Base-by-base conservation (phyloP, 2,329 filamentous ascomycete species). In the Helotiales sp. region DNA sequence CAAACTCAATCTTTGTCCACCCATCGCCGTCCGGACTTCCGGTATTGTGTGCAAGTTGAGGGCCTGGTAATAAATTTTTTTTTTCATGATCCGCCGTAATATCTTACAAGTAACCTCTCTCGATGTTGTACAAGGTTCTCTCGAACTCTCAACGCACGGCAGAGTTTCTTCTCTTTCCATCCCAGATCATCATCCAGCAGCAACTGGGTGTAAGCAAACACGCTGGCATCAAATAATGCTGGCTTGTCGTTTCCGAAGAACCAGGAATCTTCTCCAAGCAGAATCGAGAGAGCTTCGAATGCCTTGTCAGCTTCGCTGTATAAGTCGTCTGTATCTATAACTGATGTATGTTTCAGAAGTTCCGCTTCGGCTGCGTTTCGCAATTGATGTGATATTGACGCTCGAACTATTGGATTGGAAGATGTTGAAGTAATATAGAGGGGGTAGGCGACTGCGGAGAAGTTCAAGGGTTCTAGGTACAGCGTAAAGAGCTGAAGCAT, bases 201-300 rank as follows among this genome's bases (percentile, higher is more conserved):
- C 60, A 97, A 82, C 78, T 96, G 88, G 0, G 92, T 94, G 79
- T 97, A 99, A 3, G 93, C 89, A 80, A 97, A 98, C 1, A 98
- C 87, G 63, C 88, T 89, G 6, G 95, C 94, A 79, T 99, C 96
- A 73, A 98, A 95, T 26, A 95, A 76, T 0, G 89, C 88, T 0
- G 95, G 93, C 6, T 68, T 70, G 3, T 73, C 68, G 28, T 66
- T 71, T 1, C 72, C 84, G 74, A 90, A 91, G 77, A 91, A 92
- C 82, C 88, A 90, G 20, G 80, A 74, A 43, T 87, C 78, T 0
- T 84, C 78, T 0, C 84, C 87, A 10, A 93, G 80, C 8, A 91
- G 74, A 22, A 79, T 82, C 1, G 87, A 86, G 8, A 93, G 79
- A 1, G 90, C 87, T 45, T 83, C 80, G 67, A 91, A 87, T 0